phyloP scores from a whole-genome alignment of 2,329 filamentous ascomycete genomes.

The Colletotrichum falcatum region DNA sequence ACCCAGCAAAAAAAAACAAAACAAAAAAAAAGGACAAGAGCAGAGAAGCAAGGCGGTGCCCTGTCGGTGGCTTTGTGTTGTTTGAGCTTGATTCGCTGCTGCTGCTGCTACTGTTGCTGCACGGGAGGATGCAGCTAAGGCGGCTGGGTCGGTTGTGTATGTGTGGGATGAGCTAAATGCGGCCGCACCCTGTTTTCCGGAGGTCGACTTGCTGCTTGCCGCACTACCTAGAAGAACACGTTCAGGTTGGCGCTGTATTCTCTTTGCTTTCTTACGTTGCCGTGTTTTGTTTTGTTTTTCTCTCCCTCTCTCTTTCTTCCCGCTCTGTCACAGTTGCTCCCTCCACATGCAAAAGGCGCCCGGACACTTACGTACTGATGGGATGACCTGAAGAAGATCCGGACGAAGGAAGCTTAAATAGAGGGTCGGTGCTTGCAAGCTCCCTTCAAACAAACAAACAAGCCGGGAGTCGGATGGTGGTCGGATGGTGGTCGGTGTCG shows the following conservation, averaged over 20 bases:
- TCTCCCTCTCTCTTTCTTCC: not conserved
- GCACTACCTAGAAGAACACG: slow-evolving; percentile 13
- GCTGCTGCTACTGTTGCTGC: slow-evolving; percentile 7
- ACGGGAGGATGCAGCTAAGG: slow-evolving; percentile 35
- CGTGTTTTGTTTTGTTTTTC: not conserved
- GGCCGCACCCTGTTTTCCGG: slow-evolving; percentile 22
- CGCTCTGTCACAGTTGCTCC: not conserved
- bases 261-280: not conserved
- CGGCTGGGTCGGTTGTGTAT: slow-evolving; percentile 19
- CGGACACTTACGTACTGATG: slow-evolving; percentile 12
- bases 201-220: slow-evolving; percentile 1
- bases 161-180: slow-evolving; percentile 37
- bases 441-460: not conserved
- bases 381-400: slow-evolving; percentile 17
- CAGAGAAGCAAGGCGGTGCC: slow-evolving; percentile 36
- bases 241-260: slow-evolving; percentile 16
- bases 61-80: slow-evolving; percentile 40
- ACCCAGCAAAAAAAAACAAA: too few species aligned
- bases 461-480: not conserved
- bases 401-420: slow-evolving; percentile 15
- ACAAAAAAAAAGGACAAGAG: slow-evolving; percentile 1
- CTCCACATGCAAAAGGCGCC: not conserved
- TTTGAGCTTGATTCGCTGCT: slow-evolving; percentile 18
- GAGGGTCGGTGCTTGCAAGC: slow-evolving; percentile 5
- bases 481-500: slow-evolving; percentile 11